Evolutionary conservation across 495 filamentous ascomycete genomes (phyloP).

Genomic region (Lindgomyces ingoldianus): DNA sequence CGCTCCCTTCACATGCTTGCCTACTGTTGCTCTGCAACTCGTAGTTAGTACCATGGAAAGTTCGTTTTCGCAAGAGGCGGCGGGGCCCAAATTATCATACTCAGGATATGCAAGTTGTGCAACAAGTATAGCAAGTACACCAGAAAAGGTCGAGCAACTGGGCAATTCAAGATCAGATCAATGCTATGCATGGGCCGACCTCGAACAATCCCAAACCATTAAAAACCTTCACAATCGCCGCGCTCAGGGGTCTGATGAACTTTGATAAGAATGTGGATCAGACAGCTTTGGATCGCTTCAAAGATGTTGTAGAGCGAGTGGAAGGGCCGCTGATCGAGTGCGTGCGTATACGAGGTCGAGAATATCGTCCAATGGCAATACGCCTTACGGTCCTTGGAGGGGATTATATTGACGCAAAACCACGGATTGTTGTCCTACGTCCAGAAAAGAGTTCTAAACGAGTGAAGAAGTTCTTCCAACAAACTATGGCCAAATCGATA

Average conservation of each 20-base stretch:
- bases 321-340: not conserved
- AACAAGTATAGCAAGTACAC: not conserved
- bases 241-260: not conserved
- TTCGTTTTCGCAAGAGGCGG: not conserved
- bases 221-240: not conserved
- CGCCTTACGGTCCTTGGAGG: not conserved
- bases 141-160: not conserved
- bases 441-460: not conserved
- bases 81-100: not conserved
- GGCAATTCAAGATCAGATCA: no score
- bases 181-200: not conserved
- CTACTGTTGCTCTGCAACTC: not conserved
- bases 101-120: not conserved
- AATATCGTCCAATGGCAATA: not conserved
- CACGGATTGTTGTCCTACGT: not conserved
- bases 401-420: not conserved
- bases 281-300: not conserved
- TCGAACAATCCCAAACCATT: not conserved
- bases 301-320: not conserved
- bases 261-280: not conserved
- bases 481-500: not conserved
- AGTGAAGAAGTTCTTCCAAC: not conserved
- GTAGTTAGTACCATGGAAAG: not conserved
- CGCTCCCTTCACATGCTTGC: not conserved
- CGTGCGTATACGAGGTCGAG: not conserved